phyloP scores from a whole-genome alignment of 176 grass and related monocot genomes.

The Oryza brachyantha region DNA sequence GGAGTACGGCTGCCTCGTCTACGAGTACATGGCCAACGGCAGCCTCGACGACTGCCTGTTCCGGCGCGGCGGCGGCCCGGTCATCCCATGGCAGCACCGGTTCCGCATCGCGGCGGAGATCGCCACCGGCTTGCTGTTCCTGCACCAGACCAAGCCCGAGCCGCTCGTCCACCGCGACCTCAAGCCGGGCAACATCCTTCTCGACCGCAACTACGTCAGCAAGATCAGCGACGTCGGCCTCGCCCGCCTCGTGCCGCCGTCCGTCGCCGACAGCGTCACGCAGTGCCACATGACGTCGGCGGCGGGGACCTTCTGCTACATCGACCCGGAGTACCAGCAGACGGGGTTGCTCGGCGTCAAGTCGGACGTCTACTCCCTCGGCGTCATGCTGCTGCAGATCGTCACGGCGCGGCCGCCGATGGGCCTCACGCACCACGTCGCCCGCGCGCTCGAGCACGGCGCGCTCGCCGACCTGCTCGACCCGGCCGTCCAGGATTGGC shows the following conservation, averaged over 20 bases:
- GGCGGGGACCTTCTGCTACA: constrained; percentile 93
- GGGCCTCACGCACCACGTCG: constrained; percentile 74
- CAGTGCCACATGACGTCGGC: constrained; percentile 89
- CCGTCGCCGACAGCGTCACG: constrained; percentile 68
- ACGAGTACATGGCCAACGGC: constrained; percentile 93
- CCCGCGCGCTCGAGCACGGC: constrained; percentile 64
- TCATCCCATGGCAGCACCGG: constrained; percentile 74
- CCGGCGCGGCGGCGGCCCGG: constrained; percentile 37
- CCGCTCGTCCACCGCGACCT: constrained; percentile 93
- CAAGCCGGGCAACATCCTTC: constrained; percentile 87
- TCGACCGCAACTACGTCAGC: constrained; percentile 87
- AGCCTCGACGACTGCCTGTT: constrained; percentile 90
- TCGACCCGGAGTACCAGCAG: constrained; percentile 97
- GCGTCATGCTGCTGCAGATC: constrained; percentile 91
- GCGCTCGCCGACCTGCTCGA: constrained; percentile 61
- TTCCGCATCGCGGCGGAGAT: constrained; percentile 90
- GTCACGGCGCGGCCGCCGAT: constrained; percentile 68
- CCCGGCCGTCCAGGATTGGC: constrained; percentile 65
- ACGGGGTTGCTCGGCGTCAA: constrained; percentile 87
- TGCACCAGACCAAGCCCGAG: constrained; percentile 85
- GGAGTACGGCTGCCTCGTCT: constrained; percentile 88
- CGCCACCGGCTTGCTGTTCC: constrained; percentile 79
- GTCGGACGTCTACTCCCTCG: constrained; percentile 91
- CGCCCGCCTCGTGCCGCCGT: constrained; percentile 73
- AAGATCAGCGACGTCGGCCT: constrained; percentile 96